phyloP scores from a whole-genome alignment of 2,329 filamentous ascomycete genomes.

The Triangularia setosa region DNA sequence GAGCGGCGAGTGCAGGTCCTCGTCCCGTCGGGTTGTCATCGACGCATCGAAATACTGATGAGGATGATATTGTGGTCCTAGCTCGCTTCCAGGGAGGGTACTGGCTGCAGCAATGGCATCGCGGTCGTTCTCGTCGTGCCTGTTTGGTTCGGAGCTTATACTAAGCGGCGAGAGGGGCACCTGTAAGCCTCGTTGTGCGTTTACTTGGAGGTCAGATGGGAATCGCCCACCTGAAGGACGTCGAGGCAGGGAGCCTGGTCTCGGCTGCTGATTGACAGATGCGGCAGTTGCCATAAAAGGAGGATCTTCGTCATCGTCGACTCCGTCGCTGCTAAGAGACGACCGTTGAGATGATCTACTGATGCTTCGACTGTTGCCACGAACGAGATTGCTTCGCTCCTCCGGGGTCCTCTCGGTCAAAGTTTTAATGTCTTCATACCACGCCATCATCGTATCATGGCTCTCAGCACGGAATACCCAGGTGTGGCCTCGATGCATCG shows the following conservation, averaged over 20 bases:
- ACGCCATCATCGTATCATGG: conserved; percentile 94
- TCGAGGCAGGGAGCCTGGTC: conserved; percentile 50
- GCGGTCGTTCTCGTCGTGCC: conserved; percentile 48
- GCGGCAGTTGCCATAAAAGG: conserved; percentile 56
- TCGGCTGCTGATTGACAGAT: conserved; percentile 50
- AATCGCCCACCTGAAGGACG: conserved; percentile 93
- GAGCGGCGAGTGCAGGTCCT: not conserved
- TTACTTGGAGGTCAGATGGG: conserved; percentile 87
- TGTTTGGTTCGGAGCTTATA: conserved; percentile 62
- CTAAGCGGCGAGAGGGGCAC: conserved; percentile 76
- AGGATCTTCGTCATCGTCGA: conserved; percentile 65
- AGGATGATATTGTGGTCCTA: conserved; percentile 30
- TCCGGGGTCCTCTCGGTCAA: conserved; percentile 86
- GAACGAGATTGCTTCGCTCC: conserved; percentile 82
- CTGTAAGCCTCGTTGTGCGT: conserved; percentile 73
- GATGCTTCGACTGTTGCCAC: conserved; percentile 72
- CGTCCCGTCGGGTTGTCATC: not conserved
- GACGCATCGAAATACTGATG: conserved; percentile 3
- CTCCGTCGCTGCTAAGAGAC: conserved; percentile 68
- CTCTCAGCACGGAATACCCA: conserved; percentile 70
- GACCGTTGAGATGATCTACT: conserved; percentile 63
- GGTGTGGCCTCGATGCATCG: conserved; percentile 78
- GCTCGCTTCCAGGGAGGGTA: conserved; percentile 47
- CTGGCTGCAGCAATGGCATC: conserved; percentile 58
- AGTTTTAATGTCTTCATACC: conserved; percentile 88